These are phyloP conservation scores for Reticulascus tulasneorum DNA, from an alignment of 2,329 filamentous ascomycete species.

Conservation along the genomic window DNA sequence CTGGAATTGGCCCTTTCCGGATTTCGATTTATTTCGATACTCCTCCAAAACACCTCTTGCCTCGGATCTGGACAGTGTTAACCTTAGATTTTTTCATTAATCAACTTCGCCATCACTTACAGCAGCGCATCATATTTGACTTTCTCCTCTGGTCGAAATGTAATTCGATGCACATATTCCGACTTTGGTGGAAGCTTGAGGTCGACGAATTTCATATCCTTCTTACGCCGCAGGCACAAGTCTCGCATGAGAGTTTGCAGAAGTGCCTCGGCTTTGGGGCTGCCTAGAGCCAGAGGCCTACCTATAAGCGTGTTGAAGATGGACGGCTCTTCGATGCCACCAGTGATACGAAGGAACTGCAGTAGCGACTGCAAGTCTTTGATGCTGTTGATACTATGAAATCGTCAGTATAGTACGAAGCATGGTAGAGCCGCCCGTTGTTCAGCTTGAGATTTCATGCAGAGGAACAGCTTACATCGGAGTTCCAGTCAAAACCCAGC, in stretches of 20 bases:
- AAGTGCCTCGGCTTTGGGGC: constrained; percentile 55
- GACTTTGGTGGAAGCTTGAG: constrained; percentile 72
- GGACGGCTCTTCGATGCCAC: constrained; percentile 68
- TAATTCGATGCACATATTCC: constrained; percentile 72
- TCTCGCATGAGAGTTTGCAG: constrained; percentile 76
- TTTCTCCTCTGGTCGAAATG: constrained; percentile 69
- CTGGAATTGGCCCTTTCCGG: constrained; percentile 57
- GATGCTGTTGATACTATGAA: constrained; percentile 70
- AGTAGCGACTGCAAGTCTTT: constrained; percentile 78
- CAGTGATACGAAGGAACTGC: constrained; percentile 71
- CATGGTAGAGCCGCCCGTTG: no score
- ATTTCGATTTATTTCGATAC: constrained; percentile 45
- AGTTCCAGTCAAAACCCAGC: constrained; percentile 78
- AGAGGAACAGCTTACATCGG: constrained; percentile 57
- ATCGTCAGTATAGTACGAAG: no score
- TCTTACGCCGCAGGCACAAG: constrained; percentile 75
- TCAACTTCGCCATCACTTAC: constrained; percentile 35
- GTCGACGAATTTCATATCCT: constrained; percentile 86
- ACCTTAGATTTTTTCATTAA: background rate
- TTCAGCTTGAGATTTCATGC: no score
- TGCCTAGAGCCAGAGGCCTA: constrained; percentile 59
- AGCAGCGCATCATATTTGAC: constrained; percentile 73
- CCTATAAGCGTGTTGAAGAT: constrained; percentile 72
- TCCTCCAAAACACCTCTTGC: constrained; percentile 67
- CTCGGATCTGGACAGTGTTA: constrained; percentile 50